Base-by-base conservation (phyloP, 345 rosid species). In the Viola odorata region DNA sequence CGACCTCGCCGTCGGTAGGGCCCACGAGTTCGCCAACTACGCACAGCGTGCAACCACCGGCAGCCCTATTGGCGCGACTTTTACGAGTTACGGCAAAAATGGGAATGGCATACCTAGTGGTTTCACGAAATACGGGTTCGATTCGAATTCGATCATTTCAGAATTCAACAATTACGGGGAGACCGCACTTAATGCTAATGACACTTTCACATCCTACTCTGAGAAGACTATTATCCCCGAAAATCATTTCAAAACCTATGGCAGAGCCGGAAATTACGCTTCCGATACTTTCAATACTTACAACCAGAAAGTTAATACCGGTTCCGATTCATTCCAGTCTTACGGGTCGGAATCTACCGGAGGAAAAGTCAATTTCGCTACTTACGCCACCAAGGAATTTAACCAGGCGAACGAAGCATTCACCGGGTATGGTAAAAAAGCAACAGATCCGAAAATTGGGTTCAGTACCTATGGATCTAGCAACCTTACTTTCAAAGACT, bases 181-280 rank as follows among this genome's bases (percentile, higher is more conserved):
- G 62, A 49, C 48, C 4, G 88, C 63, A 4, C 79, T 82, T 54
- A 80, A 65, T 0, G 84, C 82, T 1, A 78, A 83, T 48, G 89
- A 82, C 37, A 71, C 66, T 11, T 89, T 89, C 83, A 83, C 79
- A 3, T 71, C 80, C 37, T 89, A 89, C 66, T 95, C 84, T 15
- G 55, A 23, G 32, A 71, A 77, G n/a, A 78, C 79, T 0, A 87
- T 87, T 55, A 72, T 55, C 0, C 95, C 95, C 1, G 70, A 64
- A 54, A 89, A 89, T 53, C 67, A 53, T 17, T 91, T 91, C 81
- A 81, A 68, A 51, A 77, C 51, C 63, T 91, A 91, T 53, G 89
- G 87, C 8, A 64, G 60, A 3, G 69, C 68, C 0, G 96, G 87
- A 0, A 82, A 79, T 63, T 74, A 32, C 45, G 41, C 12, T 44